Conservation (phyloP, 306 rosid species). For the Sophora flavescens region DNA sequence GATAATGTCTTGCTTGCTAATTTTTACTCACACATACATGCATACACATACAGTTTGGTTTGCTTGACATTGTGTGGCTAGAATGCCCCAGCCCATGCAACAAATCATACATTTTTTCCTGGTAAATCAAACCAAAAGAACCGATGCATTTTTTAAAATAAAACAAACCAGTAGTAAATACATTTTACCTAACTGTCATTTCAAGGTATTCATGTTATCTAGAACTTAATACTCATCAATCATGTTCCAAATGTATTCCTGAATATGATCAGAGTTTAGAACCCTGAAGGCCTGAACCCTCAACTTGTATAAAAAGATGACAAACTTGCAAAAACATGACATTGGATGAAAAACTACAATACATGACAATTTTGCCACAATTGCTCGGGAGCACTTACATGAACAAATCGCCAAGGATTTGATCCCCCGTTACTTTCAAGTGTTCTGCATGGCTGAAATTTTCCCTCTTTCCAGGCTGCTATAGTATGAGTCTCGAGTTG, state of each 20-base stretch:
- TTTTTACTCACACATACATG: background rate
- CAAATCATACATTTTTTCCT: background rate
- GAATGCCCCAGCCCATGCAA: background rate
- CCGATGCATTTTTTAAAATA: background rate
- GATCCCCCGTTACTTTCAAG: conserved; percentile 62
- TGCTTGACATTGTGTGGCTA: too few species aligned
- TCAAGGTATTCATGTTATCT: conserved; percentile 23
- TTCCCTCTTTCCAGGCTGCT: conserved; percentile 89
- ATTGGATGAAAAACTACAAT: conserved; percentile 27
- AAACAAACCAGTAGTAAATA: conserved; percentile 26
- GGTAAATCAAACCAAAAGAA: background rate
- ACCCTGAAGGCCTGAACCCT: conserved; percentile 15
- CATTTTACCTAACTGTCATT: conserved; percentile 32
- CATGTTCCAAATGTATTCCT: conserved; percentile 37
- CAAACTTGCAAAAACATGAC: conserved; percentile 28
- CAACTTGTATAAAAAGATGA: conserved; percentile 28
- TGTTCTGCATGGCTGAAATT: conserved; percentile 54
- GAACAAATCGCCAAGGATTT: conserved; percentile 57
- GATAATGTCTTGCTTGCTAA: background rate
- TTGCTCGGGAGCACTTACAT: conserved; percentile 62
- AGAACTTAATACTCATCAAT: conserved; percentile 30
- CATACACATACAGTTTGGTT: too few species aligned
- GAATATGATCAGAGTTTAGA: conserved; percentile 23
- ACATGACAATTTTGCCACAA: conserved; percentile 19
- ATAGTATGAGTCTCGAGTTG: conserved; percentile 89